Evolutionary conservation across 257 asterid genomes (phyloP).

Genomic region (Echites panduratus): DNA sequence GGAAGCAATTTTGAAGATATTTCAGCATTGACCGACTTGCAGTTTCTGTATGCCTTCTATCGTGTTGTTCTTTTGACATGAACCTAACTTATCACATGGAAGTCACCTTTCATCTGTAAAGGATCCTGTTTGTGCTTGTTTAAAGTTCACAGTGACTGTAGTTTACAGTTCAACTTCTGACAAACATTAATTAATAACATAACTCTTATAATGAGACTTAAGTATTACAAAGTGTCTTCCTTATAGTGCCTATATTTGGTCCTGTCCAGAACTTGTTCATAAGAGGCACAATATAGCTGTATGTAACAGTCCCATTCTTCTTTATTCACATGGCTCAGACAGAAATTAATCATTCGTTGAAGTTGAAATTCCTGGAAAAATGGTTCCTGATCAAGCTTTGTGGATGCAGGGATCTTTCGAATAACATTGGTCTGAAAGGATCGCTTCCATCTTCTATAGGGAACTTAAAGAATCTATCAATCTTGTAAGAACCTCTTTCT

Average conservation of each 20-base stretch:
- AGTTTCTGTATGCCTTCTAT: slow-evolving; percentile 46
- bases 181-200: not conserved
- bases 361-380: not conserved
- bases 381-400: slow-evolving; percentile 10
- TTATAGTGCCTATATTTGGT: not conserved
- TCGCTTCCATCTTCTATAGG: slow-evolving; percentile 70
- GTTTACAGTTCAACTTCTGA: not conserved
- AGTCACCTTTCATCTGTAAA: not conserved
- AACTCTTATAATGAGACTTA: not conserved
- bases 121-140: not conserved
- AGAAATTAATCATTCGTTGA: not conserved
- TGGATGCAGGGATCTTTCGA: slow-evolving; percentile 83
- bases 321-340: not conserved
- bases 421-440: slow-evolving; percentile 68
- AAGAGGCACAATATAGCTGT: not conserved
- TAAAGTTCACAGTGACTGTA: not conserved
- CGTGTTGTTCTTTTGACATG: not conserved
- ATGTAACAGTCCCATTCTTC: not conserved
- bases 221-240: not conserved
- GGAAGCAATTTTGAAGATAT: slow-evolving; percentile 58
- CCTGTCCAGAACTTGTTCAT: not conserved
- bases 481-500: slow-evolving; percentile 41
- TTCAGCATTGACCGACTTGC: slow-evolving; percentile 51
- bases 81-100: not conserved
- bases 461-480: slow-evolving; percentile 57